Evolutionary conservation across 176 grass and related monocot genomes (phyloP).

Genomic region (Carex littledalei): DNA sequence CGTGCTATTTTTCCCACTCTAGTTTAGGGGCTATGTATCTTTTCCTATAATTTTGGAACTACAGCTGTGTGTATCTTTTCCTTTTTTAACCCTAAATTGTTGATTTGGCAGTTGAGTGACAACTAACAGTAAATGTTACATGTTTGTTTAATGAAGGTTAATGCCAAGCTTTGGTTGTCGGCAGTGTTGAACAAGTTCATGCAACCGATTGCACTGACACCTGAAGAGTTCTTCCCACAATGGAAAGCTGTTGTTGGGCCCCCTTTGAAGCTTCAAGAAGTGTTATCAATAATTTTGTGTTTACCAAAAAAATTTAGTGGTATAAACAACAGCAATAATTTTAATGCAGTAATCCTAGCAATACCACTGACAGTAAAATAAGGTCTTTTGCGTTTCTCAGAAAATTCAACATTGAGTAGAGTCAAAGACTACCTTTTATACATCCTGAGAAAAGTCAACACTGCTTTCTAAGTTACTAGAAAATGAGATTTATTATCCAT

Average conservation of each 20-base stretch:
- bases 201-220: conserved; percentile 66
- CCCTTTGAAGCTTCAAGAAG: conserved; percentile 93
- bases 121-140: not conserved
- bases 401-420: not conserved
- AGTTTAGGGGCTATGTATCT: not conserved
- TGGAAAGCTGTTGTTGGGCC: conserved; percentile 88
- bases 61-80: conserved; percentile 35
- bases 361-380: not conserved
- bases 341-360: not conserved
- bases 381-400: not conserved
- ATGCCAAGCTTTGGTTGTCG: conserved; percentile 73
- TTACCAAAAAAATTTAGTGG: too few relatives aligned
- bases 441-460: not conserved
- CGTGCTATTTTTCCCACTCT: too few relatives aligned
- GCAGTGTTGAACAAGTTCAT: conserved; percentile 87
- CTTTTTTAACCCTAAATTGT: not conserved
- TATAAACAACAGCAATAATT: not conserved
- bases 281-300: conserved; percentile 30
- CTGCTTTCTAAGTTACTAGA: too few relatives aligned
- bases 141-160: conserved; percentile 57
- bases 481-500: not conserved
- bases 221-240: conserved; percentile 92
- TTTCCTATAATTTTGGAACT: conserved; percentile 88
- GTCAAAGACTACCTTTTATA: not conserved
- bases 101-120: not conserved